Base-by-base conservation (phyloP, 75 land plant genomes). In the Pinus tabuliformis region DNA sequence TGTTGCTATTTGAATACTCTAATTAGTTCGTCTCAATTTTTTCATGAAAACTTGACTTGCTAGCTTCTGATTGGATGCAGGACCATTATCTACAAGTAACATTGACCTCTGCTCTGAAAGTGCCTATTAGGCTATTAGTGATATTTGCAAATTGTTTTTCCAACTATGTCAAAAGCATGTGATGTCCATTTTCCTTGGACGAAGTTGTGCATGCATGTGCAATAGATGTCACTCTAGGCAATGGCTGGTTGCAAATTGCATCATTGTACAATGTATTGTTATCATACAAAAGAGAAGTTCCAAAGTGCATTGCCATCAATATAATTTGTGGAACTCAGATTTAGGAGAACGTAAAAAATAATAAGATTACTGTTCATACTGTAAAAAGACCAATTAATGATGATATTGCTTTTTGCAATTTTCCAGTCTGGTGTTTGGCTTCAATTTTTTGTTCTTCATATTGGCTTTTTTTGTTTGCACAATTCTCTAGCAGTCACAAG, bases 41-140 rank as follows among this genome's bases (percentile, higher is more conserved):
- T 68, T 12, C 72, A 68, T n/a, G 72, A 39, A 68, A 54, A 39
- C 33, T 68, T 68, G 39, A 68, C 21, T 42, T 68, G 72, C 72
- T 68, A 42, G 42, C 49, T 30, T 68, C 22, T 37, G 72, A 68
- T 68, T 20, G 24, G 72, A 68, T 68, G 72, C 72, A 68, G 42
- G 72, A 68, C 14, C 72, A 42, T n/a, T 37, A 17, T 20, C 22
- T 68, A 68, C 72, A 68, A 68, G 14, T 39, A 64, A 64, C 68
- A 36, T 36, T 64, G 37, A 42, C 42, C 42, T 36, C 68, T 64
- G 68, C 42, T 63, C 66, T 15, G 42, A 49, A 49, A 64, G 68
- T 16, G 18, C 39, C 68, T 33, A 33, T 5, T 68, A 45, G 18
- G 20, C 68, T 33, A 33, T 5, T 68, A 45, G 72, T 39, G 72